These are phyloP conservation scores for Crotalaria pallida DNA, from an alignment of 306 rosid genomes.

Conservation along the genomic window DNA sequence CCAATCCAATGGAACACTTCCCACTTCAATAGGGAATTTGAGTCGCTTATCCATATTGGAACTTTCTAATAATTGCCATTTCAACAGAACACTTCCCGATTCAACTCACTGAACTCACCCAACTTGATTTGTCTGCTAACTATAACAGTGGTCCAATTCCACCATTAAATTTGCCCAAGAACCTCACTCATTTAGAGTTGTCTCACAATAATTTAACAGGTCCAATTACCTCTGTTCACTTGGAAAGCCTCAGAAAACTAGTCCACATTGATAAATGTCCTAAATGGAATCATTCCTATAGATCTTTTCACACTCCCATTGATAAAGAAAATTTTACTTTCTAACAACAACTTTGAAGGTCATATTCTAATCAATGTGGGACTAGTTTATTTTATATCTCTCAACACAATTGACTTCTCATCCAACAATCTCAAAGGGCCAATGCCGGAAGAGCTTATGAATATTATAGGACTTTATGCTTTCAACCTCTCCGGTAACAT, in stretches of 20 bases:
- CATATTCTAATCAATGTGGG: constrained; percentile 28
- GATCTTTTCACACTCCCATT: constrained; percentile 21
- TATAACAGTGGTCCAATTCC: constrained; percentile 21
- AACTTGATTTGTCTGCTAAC: constrained; percentile 6
- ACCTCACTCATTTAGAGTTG: neutral
- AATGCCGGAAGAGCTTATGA: constrained; percentile 39
- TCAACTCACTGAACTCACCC: neutral
- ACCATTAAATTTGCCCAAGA: neutral
- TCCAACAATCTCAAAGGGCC: constrained; percentile 23
- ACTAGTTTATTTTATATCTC: constrained; percentile 22
- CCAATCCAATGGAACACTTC: neutral
- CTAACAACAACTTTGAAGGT: constrained; percentile 25
- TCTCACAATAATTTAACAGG: constrained; percentile 1
- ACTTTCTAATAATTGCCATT: neutral
- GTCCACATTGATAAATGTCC: neutral
- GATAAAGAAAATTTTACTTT: neutral
- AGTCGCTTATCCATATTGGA: neutral
- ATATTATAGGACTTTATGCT: neutral
- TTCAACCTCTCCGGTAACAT: constrained; percentile 41
- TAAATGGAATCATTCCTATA: constrained; percentile 21
- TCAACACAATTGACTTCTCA: constrained; percentile 39
- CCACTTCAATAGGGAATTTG: neutral
- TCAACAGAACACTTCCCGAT: constrained; percentile 11
- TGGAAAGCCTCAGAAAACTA: neutral
- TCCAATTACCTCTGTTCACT: neutral